phyloP scores from a whole-genome alignment of 352 stramenopile species.

The Phytophthora crassamura region DNA sequence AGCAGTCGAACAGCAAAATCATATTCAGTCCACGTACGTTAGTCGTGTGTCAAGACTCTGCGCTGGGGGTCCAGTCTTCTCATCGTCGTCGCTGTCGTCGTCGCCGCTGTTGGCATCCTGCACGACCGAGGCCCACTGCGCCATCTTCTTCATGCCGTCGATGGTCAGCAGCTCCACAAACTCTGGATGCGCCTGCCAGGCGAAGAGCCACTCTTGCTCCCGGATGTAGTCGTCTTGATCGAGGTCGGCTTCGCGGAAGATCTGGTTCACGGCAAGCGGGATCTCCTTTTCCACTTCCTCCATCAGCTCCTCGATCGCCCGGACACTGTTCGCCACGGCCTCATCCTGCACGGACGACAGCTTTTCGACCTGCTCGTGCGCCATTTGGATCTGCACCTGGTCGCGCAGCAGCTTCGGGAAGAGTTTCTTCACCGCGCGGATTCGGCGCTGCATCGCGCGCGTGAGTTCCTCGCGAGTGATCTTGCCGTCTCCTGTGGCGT shows the following conservation, averaged over 20 bases:
- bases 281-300: conserved; percentile 85
- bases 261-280: conserved; percentile 83
- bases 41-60: conserved; percentile 61
- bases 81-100: conserved; percentile 34
- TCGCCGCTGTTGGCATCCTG: conserved; percentile 35
- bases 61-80: conserved; percentile 25
- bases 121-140: conserved; percentile 77
- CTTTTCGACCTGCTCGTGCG: conserved; percentile 44
- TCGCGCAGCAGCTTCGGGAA: conserved; percentile 80
- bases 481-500: conserved; percentile 67
- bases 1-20: conserved; percentile 15
- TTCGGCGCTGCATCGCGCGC: conserved; percentile 68
- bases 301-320: conserved; percentile 74
- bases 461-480: conserved; percentile 84
- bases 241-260: conserved; percentile 79
- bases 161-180: conserved; percentile 88
- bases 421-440: conserved; percentile 75
- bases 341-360: conserved; percentile 51
- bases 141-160: conserved; percentile 87
- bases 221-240: conserved; percentile 84
- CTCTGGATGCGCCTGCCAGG: conserved; percentile 79
- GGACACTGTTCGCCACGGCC: conserved; percentile 59
- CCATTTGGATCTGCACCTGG: conserved; percentile 74
- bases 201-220: conserved; percentile 84
- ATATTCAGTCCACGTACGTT: conserved; percentile 62